Base-by-base conservation (phyloP, 2,329 filamentous ascomycete genomes). In the Colletotrichum lini region DNA sequence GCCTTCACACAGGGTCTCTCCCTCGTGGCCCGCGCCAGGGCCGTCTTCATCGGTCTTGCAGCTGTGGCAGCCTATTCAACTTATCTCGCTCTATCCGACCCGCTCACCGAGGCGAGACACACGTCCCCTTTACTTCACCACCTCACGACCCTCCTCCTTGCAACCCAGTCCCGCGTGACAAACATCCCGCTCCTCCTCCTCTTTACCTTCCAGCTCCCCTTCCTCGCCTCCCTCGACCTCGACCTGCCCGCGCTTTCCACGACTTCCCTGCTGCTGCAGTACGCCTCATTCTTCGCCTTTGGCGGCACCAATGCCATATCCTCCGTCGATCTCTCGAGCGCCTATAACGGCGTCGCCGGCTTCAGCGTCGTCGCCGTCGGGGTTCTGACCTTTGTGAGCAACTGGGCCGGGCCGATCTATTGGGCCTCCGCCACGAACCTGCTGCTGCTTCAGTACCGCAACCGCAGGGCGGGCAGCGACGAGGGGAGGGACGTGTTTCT, bases 271-370 rank as follows among this genome's bases (percentile, higher is more conserved):
- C 88, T 98, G 44, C 85, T 97, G 50, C 92, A 97, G 75, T 92
- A 95, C 82, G 86, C 90, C 45, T 91, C 92, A 62, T 99, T 98
- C 86, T 99, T 98, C 79, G 92, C 94, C 40, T 90, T 94, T 73
- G 96, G 95, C 30, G 95, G 95, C 79, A 94, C 94, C 57, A 99
- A 99, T 80, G 93, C 96, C 50, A 98, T 99, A 75, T 97, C 95
- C 15, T 96, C 93, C n/a, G 90, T 99, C 76, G 95, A 98, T 78
- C 88, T 99, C 23, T 97, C 94, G 7, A 97, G 92, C 78, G 95
- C 95, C 0, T 99, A 99, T 83, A 99, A 99, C 77, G 96, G 96
- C 73, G 87, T 99, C 47, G 89, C 88, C 60, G 90, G 87, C 67
- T 99, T 97, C 84, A 95, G 93, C 78, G 86, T 96, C 73, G 73